Evolutionary conservation across 495 filamentous ascomycete genomes (phyloP).

Genomic region (Aspergillus affinis): DNA sequence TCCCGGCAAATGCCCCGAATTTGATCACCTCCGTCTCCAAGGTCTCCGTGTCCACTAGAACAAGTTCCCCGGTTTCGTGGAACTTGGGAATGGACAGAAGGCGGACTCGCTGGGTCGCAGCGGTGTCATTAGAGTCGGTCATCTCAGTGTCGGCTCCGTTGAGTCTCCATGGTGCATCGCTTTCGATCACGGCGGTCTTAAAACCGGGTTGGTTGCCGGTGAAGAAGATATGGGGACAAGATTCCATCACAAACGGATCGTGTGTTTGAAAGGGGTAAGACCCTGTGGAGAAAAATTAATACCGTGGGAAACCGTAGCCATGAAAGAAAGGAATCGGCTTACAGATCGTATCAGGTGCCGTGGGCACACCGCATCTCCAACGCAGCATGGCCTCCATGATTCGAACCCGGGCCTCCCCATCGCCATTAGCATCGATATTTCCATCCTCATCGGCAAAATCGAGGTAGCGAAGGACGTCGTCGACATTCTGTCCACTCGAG

Average conservation of each 20-base stretch:
- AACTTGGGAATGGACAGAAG: conserved; percentile 81
- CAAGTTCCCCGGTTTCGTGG: conserved; percentile 73
- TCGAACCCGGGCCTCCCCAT: conserved; percentile 66
- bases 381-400: conserved; percentile 91
- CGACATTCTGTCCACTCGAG: conserved; percentile 85
- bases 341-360: conserved; percentile 96
- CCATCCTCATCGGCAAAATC: conserved; percentile 36
- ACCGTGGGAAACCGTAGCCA: conserved; percentile 1
- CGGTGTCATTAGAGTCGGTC: conserved; percentile 35
- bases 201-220: conserved; percentile 85
- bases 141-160: conserved; percentile 43
- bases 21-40: conserved; percentile 70
- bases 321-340: conserved; percentile 34
- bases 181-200: conserved; percentile 69
- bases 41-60: conserved; percentile 83
- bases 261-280: conserved; percentile 91
- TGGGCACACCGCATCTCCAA: conserved; percentile 91
- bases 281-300: conserved; percentile 53
- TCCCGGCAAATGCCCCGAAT: conserved; percentile 55
- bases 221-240: conserved; percentile 90
- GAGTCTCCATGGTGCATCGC: conserved; percentile 37
- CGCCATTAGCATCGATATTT: conserved; percentile 19
- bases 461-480: conserved; percentile 91
- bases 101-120: conserved; percentile 65
- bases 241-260: conserved; percentile 80